Percentiles rank a stretch among this genome's conserved stretches.
Conservation (phyloP, 106 monocot species). For the Hemerocallis citrina region DNA sequence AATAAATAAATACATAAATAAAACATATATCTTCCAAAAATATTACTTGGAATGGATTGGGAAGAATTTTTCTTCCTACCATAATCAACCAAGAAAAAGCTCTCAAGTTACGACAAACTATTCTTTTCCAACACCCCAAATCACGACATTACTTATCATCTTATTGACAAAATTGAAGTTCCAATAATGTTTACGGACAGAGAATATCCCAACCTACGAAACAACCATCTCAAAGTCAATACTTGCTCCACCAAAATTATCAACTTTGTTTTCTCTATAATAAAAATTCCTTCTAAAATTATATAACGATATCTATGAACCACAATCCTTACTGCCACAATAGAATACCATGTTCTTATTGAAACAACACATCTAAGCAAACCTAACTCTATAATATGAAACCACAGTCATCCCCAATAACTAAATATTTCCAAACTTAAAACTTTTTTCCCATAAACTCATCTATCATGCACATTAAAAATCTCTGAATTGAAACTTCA, state of each 20-base stretch:
- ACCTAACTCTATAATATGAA: background rate
- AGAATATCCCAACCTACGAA: background rate
- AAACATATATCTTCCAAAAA: background rate
- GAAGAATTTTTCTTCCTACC: too few relatives aligned
- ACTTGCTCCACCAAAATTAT: background rate
- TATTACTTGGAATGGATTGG: too few relatives aligned
- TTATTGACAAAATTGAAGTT: background rate
- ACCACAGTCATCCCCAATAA: background rate
- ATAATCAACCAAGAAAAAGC: too few relatives aligned
- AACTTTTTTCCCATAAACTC: background rate
- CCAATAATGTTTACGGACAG: background rate
- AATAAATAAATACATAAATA: too few relatives aligned
- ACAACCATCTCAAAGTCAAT: background rate
- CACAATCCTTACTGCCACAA: background rate
- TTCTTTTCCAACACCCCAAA: background rate
- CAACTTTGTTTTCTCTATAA: background rate
- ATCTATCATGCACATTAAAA: background rate
- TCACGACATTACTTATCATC: too few relatives aligned
- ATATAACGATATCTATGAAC: background rate
- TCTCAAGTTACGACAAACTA: background rate
- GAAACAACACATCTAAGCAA: background rate
- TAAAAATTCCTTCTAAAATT: background rate
- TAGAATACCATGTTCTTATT: too few relatives aligned
- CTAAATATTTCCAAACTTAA: background rate
- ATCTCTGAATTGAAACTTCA: background rate